These are phyloP conservation scores for Ophiocordyceps australis DNA, from an alignment of 2,329 filamentous ascomycete species.

Conservation along the genomic window DNA sequence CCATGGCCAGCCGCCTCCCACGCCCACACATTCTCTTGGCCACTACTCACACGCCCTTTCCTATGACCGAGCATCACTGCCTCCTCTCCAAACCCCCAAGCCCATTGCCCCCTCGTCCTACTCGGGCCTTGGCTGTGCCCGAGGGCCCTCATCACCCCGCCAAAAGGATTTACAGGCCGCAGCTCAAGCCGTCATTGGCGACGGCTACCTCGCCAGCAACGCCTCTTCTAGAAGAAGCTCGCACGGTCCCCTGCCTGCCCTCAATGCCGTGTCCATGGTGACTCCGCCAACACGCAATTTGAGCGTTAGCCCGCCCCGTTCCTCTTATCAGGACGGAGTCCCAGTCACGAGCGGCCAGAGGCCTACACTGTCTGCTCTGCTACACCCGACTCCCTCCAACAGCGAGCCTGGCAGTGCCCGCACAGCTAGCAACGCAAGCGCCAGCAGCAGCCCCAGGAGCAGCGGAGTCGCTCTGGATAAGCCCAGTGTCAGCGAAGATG, in stretches of 20 bases:
- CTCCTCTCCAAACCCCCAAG: slow-evolving; percentile 15
- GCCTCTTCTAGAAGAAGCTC: slow-evolving; percentile 17
- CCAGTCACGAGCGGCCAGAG: slow-evolving; percentile 12
- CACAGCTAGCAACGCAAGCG: slow-evolving; percentile 20
- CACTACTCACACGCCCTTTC: slow-evolving; percentile 6
- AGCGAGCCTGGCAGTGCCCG: slow-evolving; percentile 27
- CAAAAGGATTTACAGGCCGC: slow-evolving; percentile 24
- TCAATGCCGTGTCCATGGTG: slow-evolving; percentile 16
- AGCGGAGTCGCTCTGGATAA: slow-evolving; percentile 11
- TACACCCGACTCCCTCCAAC: slow-evolving; percentile 28
- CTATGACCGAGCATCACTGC: slow-evolving; percentile 18
- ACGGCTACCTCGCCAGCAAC: slow-evolving; percentile 17
- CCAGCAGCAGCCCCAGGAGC: slow-evolving; percentile 18
- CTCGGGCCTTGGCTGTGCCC: slow-evolving; percentile 13
- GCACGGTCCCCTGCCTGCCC: slow-evolving; percentile 24
- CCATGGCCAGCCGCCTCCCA: slow-evolving; percentile 11
- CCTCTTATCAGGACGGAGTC: slow-evolving; percentile 16
- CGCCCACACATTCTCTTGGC: slow-evolving; percentile 9
- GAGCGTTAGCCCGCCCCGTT: slow-evolving; percentile 29
- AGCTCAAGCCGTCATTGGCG: slow-evolving; percentile 21
- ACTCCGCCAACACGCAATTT: slow-evolving; percentile 25
- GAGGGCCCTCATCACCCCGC: slow-evolving; percentile 20
- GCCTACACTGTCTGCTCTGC: slow-evolving; percentile 27
- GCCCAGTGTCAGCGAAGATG: slow-evolving; percentile 40
- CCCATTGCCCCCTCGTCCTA: slow-evolving; percentile 11